Base-by-base conservation (phyloP, 2,329 filamentous ascomycete species). In the Thielaviopsis populi region DNA sequence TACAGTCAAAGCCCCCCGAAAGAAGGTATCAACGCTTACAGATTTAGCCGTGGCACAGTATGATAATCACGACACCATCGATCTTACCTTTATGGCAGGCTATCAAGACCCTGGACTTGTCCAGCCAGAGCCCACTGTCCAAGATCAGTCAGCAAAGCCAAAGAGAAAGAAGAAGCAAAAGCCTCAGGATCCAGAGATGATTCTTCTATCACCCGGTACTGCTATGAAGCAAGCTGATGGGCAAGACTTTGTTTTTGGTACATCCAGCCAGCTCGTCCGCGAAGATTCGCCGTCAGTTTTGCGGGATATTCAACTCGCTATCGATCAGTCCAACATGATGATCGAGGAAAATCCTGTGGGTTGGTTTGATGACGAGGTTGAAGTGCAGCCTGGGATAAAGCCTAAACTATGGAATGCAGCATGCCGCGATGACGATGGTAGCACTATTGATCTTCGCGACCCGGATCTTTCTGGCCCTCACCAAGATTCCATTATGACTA, bases 221-320 rank as follows among this genome's bases (percentile, higher is more conserved):
- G 90, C 89, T 1, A 73, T 86, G 53, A 81, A 81, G 62, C 80
- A 86, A 68, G 80, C 87, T 15, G 78, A 81, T 2, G 77, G 80
- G 1, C 90, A 94, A 71, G 83, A 91, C 66, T 88, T 91, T 70
- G 75, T 95, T 0, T 95, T 95, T 73, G 90, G 89, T 0, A 94
- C 89, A 0, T 91, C 87, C 1, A 95, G 90, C 71, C 90, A 95
- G 71, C 75, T 95, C 27, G 86, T 85, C 15, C 76, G 80, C 63
- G 87, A 90, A 64, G 83, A 90, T 42, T 88, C 87, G 0, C 87
- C 87, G 0, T 81, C 80, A 0, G 79, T 85, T 27, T 72, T 88
- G 17, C 78, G 80, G 37, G 80, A 87, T 56, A 73, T 88, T 22
- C 83, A 88, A 62, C 71, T 77, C 62, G 85, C 84, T 1, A 79